Evolutionary conservation across 1,139 yeast genomes (phyloP).

Genomic region (Hansenula lynferdii): DNA sequence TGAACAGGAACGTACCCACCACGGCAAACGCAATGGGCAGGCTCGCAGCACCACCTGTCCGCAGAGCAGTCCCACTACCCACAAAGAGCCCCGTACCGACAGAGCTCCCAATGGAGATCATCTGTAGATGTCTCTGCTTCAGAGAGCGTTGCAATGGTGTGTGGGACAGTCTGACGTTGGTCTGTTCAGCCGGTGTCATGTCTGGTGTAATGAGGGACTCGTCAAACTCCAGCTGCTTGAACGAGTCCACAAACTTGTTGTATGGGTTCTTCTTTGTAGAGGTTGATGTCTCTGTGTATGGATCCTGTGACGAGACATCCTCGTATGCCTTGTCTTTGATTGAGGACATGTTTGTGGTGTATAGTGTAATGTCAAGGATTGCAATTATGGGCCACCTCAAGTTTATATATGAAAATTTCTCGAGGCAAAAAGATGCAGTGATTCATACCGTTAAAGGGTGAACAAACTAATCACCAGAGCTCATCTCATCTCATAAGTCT

Average conservation of each 20-base stretch:
- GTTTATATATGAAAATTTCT: too few relatives aligned
- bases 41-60: slow-evolving; percentile 65
- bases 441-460: too few relatives aligned
- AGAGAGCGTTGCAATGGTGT: slow-evolving; percentile 24
- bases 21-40: slow-evolving; percentile 51
- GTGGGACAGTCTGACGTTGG: slow-evolving; percentile 9
- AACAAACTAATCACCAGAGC: too few relatives aligned
- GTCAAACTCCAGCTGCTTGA: slow-evolving; percentile 7
- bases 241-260: slow-evolving; percentile 5
- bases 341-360: neutral
- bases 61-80: slow-evolving; percentile 58
- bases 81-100: slow-evolving; percentile 62
- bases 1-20: slow-evolving; percentile 48
- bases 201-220: slow-evolving; percentile 9
- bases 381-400: too few relatives aligned
- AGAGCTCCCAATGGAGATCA: slow-evolving; percentile 66
- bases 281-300: too few relatives aligned
- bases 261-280: too few relatives aligned
- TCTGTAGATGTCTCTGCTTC: slow-evolving; percentile 47
- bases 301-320: neutral
- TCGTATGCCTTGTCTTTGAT: neutral
- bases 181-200: slow-evolving; percentile 14
- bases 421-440: too few relatives aligned
- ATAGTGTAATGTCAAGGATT: too few relatives aligned
- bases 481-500: too few relatives aligned